Conservation (phyloP, 192 early-diverging fungal genomes). For the Coemansia sp. region DNA sequence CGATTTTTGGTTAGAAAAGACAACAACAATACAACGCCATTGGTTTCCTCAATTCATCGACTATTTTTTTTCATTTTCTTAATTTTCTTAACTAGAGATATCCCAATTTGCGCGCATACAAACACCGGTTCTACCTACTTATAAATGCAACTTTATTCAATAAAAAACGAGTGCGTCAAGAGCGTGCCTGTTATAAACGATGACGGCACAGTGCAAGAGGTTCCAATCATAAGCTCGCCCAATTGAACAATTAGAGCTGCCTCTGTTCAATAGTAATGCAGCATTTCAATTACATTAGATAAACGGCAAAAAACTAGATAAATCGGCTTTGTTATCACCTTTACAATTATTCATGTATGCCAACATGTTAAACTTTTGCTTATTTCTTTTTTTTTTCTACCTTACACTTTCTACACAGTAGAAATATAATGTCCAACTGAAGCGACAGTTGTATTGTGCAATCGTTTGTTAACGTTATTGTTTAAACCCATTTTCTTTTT, state of each 20-base stretch:
- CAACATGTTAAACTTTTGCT: neutral
- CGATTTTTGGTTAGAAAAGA: neutral
- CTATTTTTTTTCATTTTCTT: neutral
- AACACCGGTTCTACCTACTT: neutral
- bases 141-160: neutral
- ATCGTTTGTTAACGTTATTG: conserved; percentile 1
- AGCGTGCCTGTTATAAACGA: conserved; percentile 5
- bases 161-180: conserved; percentile 6
- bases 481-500: neutral
- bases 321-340: neutral
- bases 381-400: neutral
- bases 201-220: conserved; percentile 8
- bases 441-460: neutral
- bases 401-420: neutral
- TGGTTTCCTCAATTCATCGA: neutral
- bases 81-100: neutral
- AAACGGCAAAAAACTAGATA: neutral
- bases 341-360: neutral
- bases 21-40: neutral
- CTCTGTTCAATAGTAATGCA: neutral
- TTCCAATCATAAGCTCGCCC: neutral
- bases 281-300: neutral
- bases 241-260: neutral
- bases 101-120: neutral
- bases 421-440: neutral